Percentiles rank a stretch among this genome's conserved stretches.
phyloP scores from a whole-genome alignment of 306 rosid species.

The Vigna mungo region DNA sequence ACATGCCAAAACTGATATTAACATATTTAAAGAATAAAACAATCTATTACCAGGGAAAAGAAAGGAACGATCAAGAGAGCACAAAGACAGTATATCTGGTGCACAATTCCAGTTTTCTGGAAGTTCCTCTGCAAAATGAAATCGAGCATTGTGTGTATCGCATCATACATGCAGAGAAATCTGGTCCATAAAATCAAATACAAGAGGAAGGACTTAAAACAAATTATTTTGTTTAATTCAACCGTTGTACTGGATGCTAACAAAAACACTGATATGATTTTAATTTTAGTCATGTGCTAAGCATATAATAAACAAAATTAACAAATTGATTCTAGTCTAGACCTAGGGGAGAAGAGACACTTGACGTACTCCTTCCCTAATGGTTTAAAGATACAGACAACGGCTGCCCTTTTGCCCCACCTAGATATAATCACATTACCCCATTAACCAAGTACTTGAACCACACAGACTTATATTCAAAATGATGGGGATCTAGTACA shows the following conservation, averaged over 20 bases:
- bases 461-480: not conserved
- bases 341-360: constrained; percentile 16
- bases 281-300: constrained; percentile 15
- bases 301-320: constrained; percentile 28
- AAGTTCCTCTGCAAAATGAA: constrained; percentile 73
- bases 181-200: constrained; percentile 26
- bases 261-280: constrained; percentile 23
- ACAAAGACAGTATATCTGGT: constrained; percentile 73
- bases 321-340: constrained; percentile 24
- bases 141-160: constrained; percentile 42
- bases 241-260: constrained; percentile 21
- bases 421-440: constrained; percentile 14
- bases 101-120: constrained; percentile 80
- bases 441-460: constrained; percentile 26
- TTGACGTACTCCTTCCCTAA: constrained; percentile 1
- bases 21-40: constrained; percentile 37
- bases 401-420: not conserved
- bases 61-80: constrained; percentile 78
- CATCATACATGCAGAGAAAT: constrained; percentile 31
- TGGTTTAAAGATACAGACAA: constrained; percentile 23
- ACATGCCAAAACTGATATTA: constrained; percentile 42
- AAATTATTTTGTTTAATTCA: constrained; percentile 20
- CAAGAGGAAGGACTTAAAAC: constrained; percentile 22
- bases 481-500: not conserved
- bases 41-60: constrained; percentile 84